Percentiles rank a stretch among this genome's conserved stretches.
phyloP scores from a whole-genome alignment of 139 green algal genomes.

The Volvox reticuliferus region DNA sequence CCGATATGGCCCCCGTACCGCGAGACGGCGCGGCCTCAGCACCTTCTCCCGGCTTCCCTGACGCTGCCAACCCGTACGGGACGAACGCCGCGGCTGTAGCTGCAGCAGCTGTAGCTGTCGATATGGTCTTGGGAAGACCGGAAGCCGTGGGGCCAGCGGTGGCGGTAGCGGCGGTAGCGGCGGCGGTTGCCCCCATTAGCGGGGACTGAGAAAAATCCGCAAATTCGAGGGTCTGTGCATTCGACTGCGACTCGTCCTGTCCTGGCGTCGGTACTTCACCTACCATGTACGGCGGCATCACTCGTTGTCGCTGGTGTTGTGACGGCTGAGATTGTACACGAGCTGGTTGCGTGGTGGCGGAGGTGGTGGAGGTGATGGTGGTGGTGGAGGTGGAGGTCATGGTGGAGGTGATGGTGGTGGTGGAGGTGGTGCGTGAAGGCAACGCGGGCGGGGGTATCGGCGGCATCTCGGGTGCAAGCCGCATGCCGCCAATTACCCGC shows the following conservation, averaged over 20 bases:
- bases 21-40: too few species aligned
- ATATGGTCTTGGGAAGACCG: not conserved
- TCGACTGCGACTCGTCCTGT: too few species aligned
- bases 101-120: not conserved
- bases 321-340: not conserved
- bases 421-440: not conserved
- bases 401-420: not conserved
- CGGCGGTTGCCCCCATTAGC: not conserved
- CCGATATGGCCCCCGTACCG: not conserved
- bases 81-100: too few species aligned
- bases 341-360: not conserved
- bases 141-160: not conserved
- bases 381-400: not conserved
- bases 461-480: too few species aligned
- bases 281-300: not conserved
- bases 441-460: too few species aligned
- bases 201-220: too few species aligned
- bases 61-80: too few species aligned
- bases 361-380: not conserved
- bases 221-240: too few species aligned
- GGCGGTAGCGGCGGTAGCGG: not conserved
- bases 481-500: too few species aligned
- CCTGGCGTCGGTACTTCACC: too few species aligned
- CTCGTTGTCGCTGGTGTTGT: not conserved
- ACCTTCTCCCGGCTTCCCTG: too few species aligned